Percentiles rank a stretch among this genome's conserved stretches.
Conservation (phyloP, 2,329 filamentous ascomycete genomes). For the Fusarium heterosporum region DNA sequence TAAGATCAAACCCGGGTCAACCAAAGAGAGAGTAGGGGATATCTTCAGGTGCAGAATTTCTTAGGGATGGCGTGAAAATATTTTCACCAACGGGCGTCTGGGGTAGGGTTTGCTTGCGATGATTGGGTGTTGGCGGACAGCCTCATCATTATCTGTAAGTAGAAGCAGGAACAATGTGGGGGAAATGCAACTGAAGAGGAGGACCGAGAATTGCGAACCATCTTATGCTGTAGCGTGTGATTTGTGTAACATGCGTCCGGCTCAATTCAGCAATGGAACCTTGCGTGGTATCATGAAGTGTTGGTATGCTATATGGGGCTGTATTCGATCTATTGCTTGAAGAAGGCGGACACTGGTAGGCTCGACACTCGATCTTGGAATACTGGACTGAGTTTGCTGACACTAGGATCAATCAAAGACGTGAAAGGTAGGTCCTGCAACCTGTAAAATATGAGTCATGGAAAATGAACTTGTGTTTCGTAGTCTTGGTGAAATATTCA, state of each 20-base stretch:
- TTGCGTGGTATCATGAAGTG: not conserved
- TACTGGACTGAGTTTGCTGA: not conserved
- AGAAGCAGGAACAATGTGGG: conserved; percentile 6
- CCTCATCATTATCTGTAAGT: conserved; percentile 24
- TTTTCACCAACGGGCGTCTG: conserved; percentile 37
- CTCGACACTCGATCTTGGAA: not conserved
- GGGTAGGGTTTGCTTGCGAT: conserved; percentile 28
- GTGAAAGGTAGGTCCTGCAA: not conserved
- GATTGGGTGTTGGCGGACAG: conserved; percentile 29
- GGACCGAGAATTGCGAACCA: conserved; percentile 27
- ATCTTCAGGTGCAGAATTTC: conserved; percentile 1
- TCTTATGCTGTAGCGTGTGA: conserved; percentile 5
- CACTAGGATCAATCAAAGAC: not conserved
- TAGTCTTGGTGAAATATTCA: not conserved
- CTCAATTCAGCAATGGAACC: not conserved
- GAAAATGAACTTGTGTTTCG: conserved; percentile 1
- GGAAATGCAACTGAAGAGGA: not conserved
- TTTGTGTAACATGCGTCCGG: conserved; percentile 18
- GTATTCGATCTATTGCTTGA: conserved; percentile 14
- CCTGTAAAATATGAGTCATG: not conserved
- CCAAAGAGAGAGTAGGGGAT: conserved; percentile 11
- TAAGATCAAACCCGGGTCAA: conserved; percentile 3
- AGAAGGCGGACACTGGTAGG: conserved; percentile 1
- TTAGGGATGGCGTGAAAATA: conserved; percentile 32
- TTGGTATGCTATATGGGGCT: conserved; percentile 14